phyloP scores from a whole-genome alignment of 1,284 basidiomycete genomes.

The Moesziomyces globuligerus region DNA sequence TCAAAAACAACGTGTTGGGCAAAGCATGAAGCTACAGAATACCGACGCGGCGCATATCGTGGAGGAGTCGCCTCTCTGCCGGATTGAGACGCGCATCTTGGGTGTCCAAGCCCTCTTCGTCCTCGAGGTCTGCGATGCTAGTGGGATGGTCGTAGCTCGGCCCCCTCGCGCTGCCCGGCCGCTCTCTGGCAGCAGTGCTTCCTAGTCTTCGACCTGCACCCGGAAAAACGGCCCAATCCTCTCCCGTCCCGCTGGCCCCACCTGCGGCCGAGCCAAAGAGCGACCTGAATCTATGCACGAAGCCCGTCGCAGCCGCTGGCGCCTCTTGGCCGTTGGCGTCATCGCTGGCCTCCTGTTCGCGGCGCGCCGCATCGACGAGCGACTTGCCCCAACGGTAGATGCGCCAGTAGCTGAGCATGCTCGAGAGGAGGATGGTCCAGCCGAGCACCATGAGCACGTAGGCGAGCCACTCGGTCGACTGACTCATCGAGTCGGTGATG shows the following conservation, averaged over 20 bases:
- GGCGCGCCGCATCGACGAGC: conserved; percentile 53
- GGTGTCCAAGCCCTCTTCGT: conserved; percentile 34
- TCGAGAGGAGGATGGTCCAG: conserved; percentile 81
- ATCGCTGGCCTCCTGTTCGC: conserved; percentile 36
- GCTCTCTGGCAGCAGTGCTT: conserved; percentile 1
- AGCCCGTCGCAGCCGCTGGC: conserved; percentile 19
- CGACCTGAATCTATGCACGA: conserved; percentile 36
- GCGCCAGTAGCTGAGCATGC: conserved; percentile 78
- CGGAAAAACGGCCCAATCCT: conserved; percentile 62
- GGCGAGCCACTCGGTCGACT: conserved; percentile 80
- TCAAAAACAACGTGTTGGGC: too few species aligned
- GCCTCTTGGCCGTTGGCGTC: conserved; percentile 4
- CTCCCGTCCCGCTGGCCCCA: conserved; percentile 23
- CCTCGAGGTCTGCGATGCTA: conserved; percentile 40
- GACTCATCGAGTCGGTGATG: conserved; percentile 67
- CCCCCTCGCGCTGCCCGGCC: background rate
- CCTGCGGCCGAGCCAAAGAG: conserved; percentile 20
- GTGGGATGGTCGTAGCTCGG: conserved; percentile 32
- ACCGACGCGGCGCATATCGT: conserved; percentile 46
- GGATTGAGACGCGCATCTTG: conserved; percentile 34
- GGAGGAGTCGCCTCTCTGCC: conserved; percentile 47
- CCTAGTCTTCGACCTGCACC: conserved; percentile 40
- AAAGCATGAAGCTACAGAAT: conserved; percentile 4
- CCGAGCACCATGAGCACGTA: conserved; percentile 90
- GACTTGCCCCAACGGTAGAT: conserved; percentile 57